Conservation (phyloP, 129 eudicot species). For the Saposhnikovia divaricata region DNA sequence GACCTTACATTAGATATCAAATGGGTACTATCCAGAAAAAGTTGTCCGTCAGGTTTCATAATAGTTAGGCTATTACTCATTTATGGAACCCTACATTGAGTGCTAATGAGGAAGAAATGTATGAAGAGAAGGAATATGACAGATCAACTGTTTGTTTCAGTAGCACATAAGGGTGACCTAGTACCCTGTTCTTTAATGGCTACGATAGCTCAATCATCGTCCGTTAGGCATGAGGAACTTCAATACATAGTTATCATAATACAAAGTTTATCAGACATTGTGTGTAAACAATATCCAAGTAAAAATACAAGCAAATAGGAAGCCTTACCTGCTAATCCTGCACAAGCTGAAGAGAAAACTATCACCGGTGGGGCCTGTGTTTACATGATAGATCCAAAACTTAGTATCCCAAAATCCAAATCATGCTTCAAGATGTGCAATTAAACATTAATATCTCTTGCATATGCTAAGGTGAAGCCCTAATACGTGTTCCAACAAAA, state of each 20-base stretch:
- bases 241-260: neutral
- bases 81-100: neutral
- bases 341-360: constrained; percentile 86
- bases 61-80: neutral
- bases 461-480: neutral
- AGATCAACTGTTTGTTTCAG: neutral
- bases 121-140: neutral
- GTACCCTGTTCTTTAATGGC: neutral
- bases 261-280: neutral
- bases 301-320: constrained; percentile 6
- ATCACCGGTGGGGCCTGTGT: constrained; percentile 93
- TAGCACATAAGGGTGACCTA: neutral
- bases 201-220: neutral
- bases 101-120: neutral
- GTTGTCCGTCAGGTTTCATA: neutral
- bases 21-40: neutral
- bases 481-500: neutral
- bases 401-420: neutral
- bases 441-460: neutral
- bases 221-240: neutral
- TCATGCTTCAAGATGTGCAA: neutral
- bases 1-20: neutral
- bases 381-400: constrained; percentile 1
- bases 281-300: neutral
- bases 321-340: constrained; percentile 70